A percentile compares a stretch with the other conserved stretches of the same genome.
phyloP scores from a whole-genome alignment of 345 rosid genomes.

The thale cress (Arabidopsis thaliana) region TAIR10.1 NC_003074.8:1381001-1381500 shows the following conservation, averaged over 20 bases:
- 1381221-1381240: constrained; percentile 48
- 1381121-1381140: constrained; percentile 53
- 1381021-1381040: constrained; percentile 21
- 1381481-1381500: constrained; percentile 23
- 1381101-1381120: constrained; percentile 55
- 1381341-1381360: constrained; percentile 35
- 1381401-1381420: constrained; percentile 46
- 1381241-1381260: constrained; percentile 41
- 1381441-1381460: constrained; percentile 32
- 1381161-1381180: constrained; percentile 42
- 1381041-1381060: constrained; percentile 52
- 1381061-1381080: constrained; percentile 48
- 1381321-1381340: constrained; percentile 42
- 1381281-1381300: constrained; percentile 33
- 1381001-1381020: constrained; percentile 31
- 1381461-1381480: constrained; percentile 24
- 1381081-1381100: constrained; percentile 43
- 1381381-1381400: constrained; percentile 34
- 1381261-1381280: constrained; percentile 33
- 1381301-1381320: constrained; percentile 41
- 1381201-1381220: constrained; percentile 47
- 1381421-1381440: constrained; percentile 43
- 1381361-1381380: constrained; percentile 22
- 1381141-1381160: constrained; percentile 29
- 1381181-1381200: constrained; percentile 50